Evolutionary conservation across 225 moss, liverwort and hornwort species (phyloP), one percentile per base, ranked within the genome.

Genomic region (Lunularia cruciata): DNA sequence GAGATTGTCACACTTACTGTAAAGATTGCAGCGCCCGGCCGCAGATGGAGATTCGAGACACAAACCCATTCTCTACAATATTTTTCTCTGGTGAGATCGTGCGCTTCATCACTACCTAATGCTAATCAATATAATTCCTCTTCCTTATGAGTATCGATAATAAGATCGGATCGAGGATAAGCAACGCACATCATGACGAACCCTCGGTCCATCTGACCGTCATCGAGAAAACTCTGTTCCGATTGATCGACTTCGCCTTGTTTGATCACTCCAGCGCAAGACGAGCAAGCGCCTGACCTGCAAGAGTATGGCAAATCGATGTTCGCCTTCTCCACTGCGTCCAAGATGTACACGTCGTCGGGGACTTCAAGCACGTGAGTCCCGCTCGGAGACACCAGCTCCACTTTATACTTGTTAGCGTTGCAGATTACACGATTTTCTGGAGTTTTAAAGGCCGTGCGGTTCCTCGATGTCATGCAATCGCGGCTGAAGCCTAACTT

Each of bases 101-200:
- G n/a, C n/a, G n/a, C n/a, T n/a, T n/a, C n/a, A n/a, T n/a, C n/a
- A n/a, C n/a, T n/a, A n/a, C n/a, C n/a, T n/a, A n/a, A n/a, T n/a
- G n/a, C n/a, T n/a, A n/a, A n/a, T n/a, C n/a, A n/a, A n/a, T n/a
- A n/a, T n/a, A n/a, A n/a, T n/a, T n/a, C n/a, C n/a, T n/a, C 78
- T 56, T 90, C 90, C 70, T 73, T 31, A 63, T 90, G 82, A 0
- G 88, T 86, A 2, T 7, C 39, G 30, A 90, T 66, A 14, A 71
- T 65, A 8, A 68, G 26, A 70, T 90, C 82, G 32, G 82, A 75
- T 12, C 27, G 51, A 14, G 88, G 80, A 57, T 81, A 81, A 0
- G 86, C 79, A 4, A 84, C 71, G 46, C 90, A 90, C 3, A 84
- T 86, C 60, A 90, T 70, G 5, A 76, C 77, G 51, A 20, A 86